Evolutionary conservation across 305 asterid species (phyloP).

Genomic region (Ilex paraguariensis): DNA sequence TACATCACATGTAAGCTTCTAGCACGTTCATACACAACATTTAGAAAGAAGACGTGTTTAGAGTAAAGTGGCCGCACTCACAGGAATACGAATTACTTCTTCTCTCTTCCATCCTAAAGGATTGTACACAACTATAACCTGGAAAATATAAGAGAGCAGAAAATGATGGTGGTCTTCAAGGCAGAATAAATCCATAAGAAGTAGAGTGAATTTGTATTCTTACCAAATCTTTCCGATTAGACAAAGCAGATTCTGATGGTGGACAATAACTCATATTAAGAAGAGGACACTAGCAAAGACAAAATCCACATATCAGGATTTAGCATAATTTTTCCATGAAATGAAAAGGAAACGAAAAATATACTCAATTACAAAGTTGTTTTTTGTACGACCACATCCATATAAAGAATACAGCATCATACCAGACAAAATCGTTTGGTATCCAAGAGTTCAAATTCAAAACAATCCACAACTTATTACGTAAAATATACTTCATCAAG

Average conservation of each 20-base stretch:
- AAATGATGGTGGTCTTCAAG: background rate
- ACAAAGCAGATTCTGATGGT: conserved; percentile 61
- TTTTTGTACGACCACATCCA: too few relatives aligned
- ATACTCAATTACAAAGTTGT: too few relatives aligned
- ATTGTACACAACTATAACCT: conserved; percentile 76
- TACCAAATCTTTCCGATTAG: conserved; percentile 63
- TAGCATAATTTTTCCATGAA: too few relatives aligned
- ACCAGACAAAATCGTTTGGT: too few relatives aligned
- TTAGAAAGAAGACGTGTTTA: background rate
- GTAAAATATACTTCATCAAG: too few relatives aligned
- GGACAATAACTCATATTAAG: conserved; percentile 85
- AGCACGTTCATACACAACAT: background rate
- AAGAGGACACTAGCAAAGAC: conserved; percentile 56
- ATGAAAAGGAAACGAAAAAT: too few relatives aligned
- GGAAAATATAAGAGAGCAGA: conserved; percentile 4
- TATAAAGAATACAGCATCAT: too few relatives aligned
- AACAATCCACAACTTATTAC: too few relatives aligned
- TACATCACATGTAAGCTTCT: background rate
- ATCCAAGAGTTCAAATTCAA: too few relatives aligned
- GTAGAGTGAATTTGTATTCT: background rate
- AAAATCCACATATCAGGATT: too few relatives aligned
- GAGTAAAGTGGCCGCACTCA: conserved; percentile 30
- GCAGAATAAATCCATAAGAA: background rate
- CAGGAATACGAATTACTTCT: conserved; percentile 73
- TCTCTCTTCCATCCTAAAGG: conserved; percentile 77